phyloP scores from a whole-genome alignment of 164 flowering plant species.

The Macadamia integrifolia region DNA sequence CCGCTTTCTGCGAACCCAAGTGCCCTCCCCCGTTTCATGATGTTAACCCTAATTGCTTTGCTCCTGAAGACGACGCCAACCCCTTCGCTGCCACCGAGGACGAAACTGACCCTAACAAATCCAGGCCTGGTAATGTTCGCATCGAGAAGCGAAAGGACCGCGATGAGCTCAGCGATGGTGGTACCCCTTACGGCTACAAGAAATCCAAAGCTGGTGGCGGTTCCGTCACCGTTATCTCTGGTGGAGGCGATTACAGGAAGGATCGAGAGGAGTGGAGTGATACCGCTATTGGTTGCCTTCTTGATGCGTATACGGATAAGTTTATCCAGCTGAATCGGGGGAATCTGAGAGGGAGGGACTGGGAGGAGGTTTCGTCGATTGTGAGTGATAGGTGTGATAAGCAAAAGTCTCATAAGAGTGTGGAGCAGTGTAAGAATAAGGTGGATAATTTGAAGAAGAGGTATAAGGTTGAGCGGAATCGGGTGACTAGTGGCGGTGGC shows the following conservation, averaged over 20 bases:
- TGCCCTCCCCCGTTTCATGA: conserved; percentile 22
- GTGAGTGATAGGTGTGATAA: conserved; percentile 65
- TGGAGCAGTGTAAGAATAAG: conserved; percentile 86
- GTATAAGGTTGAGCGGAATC: conserved; percentile 58
- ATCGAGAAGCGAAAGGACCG: conserved; percentile 35
- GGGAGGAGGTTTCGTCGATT: conserved; percentile 68
- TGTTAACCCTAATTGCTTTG: conserved; percentile 17
- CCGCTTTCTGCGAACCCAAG: conserved; percentile 22
- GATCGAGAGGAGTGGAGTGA: conserved; percentile 81
- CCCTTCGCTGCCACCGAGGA: conserved; percentile 23
- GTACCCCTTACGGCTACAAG: conserved; percentile 26
- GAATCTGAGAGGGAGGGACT: conserved; percentile 64
- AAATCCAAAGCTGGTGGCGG: conserved; percentile 21
- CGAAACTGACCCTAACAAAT: conserved; percentile 25
- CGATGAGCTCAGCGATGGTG: conserved; percentile 42
- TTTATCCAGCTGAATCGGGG: conserved; percentile 56
- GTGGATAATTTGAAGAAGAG: conserved; percentile 94
- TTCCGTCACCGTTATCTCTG: conserved; percentile 13
- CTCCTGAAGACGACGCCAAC: conserved; percentile 23
- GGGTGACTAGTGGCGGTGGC: conserved; percentile 9
- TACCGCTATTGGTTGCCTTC: conserved; percentile 52
- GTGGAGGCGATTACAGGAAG: conserved; percentile 37
- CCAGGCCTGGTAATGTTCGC: conserved; percentile 7
- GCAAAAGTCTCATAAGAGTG: conserved; percentile 24
- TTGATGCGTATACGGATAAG: conserved; percentile 60